Percentiles rank a stretch among this genome's conserved stretches.
phyloP scores from a whole-genome alignment of 495 filamentous ascomycete genomes.

The Penicillium nucicola region DNA sequence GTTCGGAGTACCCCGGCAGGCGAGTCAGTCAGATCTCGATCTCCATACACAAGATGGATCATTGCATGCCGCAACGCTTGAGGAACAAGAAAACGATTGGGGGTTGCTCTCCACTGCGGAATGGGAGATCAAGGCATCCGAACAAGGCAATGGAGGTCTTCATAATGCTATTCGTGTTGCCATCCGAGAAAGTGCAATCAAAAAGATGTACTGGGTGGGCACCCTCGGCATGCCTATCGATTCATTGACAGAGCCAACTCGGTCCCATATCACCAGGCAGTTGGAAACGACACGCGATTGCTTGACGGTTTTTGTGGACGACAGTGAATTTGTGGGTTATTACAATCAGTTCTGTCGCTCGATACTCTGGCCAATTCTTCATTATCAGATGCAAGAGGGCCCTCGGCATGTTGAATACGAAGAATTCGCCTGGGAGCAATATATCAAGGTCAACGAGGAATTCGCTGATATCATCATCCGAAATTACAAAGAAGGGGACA shows the following conservation, averaged over 20 bases:
- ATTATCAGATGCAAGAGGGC: conserved; percentile 91
- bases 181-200: conserved; percentile 46
- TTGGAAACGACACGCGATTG: conserved; percentile 73
- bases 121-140: conserved; percentile 75
- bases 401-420: conserved; percentile 93
- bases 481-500: conserved; percentile 81
- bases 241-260: conserved; percentile 62
- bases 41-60: conserved; percentile 6
- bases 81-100: conserved; percentile 40
- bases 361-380: conserved; percentile 82
- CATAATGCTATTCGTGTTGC: conserved; percentile 78
- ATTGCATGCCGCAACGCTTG: neutral
- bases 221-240: conserved; percentile 89
- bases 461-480: conserved; percentile 81
- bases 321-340: conserved; percentile 83
- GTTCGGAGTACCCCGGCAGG: conserved; percentile 32
- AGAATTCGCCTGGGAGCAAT: conserved; percentile 92
- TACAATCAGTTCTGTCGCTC: conserved; percentile 88
- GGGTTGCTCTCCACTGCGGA: conserved; percentile 57
- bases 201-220: conserved; percentile 75
- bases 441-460: conserved; percentile 78
- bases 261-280: conserved; percentile 72
- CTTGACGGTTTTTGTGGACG: conserved; percentile 72
- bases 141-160: conserved; percentile 84
- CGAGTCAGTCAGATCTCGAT: too few species aligned